phyloP scores from a whole-genome alignment of 169 alveolate genomes.

The Babesia sp. region DNA sequence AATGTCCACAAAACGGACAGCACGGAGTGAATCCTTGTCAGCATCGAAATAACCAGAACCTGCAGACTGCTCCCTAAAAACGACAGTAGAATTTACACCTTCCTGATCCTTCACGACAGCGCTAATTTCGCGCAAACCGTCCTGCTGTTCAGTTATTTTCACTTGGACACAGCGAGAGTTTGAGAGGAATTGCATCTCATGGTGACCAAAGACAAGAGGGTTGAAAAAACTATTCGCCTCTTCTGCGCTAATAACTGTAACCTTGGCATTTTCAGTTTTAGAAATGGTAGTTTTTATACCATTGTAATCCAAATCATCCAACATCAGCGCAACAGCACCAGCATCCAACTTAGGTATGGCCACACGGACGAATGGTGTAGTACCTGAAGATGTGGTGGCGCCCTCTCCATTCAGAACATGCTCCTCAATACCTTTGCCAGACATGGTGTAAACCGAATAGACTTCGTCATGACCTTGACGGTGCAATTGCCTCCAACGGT shows the following conservation, averaged over 20 bases:
- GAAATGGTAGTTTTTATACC: background rate
- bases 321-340: background rate
- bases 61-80: background rate
- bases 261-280: slow-evolving; percentile 5
- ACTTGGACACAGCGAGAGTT: slow-evolving; percentile 5
- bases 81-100: background rate
- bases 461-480: background rate
- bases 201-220: slow-evolving; percentile 59
- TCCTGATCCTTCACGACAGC: background rate
- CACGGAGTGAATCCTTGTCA: background rate
- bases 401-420: background rate
- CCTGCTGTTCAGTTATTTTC: background rate
- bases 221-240: background rate
- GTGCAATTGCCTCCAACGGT: slow-evolving; percentile 33
- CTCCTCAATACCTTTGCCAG: slow-evolving; percentile 17
- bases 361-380: background rate
- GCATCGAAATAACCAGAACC: background rate
- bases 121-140: slow-evolving; percentile 18
- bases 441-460: slow-evolving; percentile 13
- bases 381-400: background rate
- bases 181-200: slow-evolving; percentile 38
- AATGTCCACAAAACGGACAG: slow-evolving; percentile 16
- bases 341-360: background rate
- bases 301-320: slow-evolving; percentile 20
- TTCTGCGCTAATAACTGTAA: slow-evolving; percentile 9